A percentile compares a stretch with the other conserved stretches of the same genome.
Evolutionary conservation across 768 basidiomycete genomes (phyloP).

Genomic region (Agaricus bisporus): DNA sequence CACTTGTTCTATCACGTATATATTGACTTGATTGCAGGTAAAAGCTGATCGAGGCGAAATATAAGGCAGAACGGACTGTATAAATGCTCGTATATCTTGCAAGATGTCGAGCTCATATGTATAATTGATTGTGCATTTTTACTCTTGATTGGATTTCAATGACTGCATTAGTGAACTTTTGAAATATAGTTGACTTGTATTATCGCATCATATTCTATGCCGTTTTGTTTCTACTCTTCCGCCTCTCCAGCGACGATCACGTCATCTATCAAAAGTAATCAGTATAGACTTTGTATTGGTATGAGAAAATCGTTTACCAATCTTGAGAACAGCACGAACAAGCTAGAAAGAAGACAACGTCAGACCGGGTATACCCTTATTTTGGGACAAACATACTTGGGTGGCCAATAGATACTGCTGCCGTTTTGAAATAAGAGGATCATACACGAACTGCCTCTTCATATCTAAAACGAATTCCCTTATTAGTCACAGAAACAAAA

Average conservation of each 20-base stretch:
- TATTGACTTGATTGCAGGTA: slow-evolving; percentile 4
- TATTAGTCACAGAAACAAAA: background rate
- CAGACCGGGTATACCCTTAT: background rate
- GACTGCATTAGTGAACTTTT: slow-evolving; percentile 4
- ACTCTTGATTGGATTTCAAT: background rate
- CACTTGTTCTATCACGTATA: background rate
- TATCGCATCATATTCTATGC: background rate
- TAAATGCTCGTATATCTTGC: background rate
- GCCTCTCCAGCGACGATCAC: slow-evolving; percentile 70
- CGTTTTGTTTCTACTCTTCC: slow-evolving; percentile 44
- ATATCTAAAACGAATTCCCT: slow-evolving; percentile 59
- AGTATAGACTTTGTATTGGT: background rate
- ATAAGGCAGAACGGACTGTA: background rate
- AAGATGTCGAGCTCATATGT: too few relatives aligned
- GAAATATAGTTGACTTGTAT: background rate
- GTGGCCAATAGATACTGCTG: slow-evolving; percentile 98
- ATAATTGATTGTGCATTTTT: too few relatives aligned
- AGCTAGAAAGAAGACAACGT: slow-evolving; percentile 35
- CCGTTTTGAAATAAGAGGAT: slow-evolving; percentile 94
- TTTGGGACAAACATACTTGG: slow-evolving; percentile 47
- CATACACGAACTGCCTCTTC: slow-evolving; percentile 96
- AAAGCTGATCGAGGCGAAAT: slow-evolving; percentile 13
- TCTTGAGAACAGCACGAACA: slow-evolving; percentile 83
- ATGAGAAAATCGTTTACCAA: slow-evolving; percentile 44
- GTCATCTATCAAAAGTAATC: slow-evolving; percentile 47